These are phyloP conservation scores for Talaromyces wortmannii DNA, from an alignment of 495 filamentous ascomycete species.

Conservation along the genomic window DNA sequence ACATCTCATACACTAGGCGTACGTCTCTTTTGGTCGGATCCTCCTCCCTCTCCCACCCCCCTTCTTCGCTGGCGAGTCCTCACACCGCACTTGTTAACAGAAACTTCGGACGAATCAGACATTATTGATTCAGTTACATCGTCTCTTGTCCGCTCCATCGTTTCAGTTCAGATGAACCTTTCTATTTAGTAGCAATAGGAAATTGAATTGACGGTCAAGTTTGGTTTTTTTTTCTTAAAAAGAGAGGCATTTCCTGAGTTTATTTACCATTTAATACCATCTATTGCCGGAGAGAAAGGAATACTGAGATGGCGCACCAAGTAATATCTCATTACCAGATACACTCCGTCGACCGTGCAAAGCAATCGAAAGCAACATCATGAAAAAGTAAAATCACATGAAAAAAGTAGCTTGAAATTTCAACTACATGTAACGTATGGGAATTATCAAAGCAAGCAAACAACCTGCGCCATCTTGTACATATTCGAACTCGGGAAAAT, in stretches of 20 bases:
- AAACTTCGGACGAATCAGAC: too few species aligned
- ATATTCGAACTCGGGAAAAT: background rate
- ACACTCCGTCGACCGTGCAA: too few species aligned
- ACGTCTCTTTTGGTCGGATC: constrained; percentile 19
- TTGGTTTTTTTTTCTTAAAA: background rate
- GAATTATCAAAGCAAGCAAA: background rate
- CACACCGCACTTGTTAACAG: background rate
- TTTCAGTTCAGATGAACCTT: background rate
- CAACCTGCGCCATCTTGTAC: background rate
- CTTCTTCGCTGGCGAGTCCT: background rate
- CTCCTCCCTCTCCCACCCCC: background rate
- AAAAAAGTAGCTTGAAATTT: background rate
- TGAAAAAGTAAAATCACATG: background rate
- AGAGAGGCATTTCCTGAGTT: background rate
- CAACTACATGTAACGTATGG: background rate
- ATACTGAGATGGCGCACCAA: too few species aligned
- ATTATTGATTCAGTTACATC: too few species aligned
- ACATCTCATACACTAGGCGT: constrained; percentile 42
- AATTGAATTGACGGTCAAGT: background rate
- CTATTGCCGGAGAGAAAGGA: too few species aligned
- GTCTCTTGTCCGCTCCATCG: background rate
- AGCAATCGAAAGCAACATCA: too few species aligned
- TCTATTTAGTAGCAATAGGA: background rate
- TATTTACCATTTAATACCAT: too few species aligned
- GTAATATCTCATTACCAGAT: too few species aligned